These are phyloP conservation scores for Pseudogymnoascus sp. DNA, from an alignment of 2,329 filamentous ascomycete genomes.

Conservation along the genomic window DNA sequence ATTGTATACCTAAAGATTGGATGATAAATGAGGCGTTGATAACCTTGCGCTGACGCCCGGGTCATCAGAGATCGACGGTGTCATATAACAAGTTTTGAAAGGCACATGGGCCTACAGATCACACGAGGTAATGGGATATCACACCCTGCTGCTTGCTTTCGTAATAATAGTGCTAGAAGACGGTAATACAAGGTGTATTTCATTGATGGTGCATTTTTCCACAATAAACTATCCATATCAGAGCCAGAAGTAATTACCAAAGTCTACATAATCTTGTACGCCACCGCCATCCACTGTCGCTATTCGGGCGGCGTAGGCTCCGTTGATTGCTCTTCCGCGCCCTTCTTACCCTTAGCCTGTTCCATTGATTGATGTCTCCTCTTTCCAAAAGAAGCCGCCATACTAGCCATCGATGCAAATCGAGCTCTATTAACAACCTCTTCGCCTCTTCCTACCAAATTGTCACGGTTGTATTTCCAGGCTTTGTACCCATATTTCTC, in stretches of 20 bases:
- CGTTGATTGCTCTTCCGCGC: neutral
- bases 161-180: too few species aligned
- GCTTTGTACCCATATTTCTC: constrained; percentile 15
- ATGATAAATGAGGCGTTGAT: too few species aligned
- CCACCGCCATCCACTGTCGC: neutral
- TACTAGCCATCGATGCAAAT: constrained; percentile 10
- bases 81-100: neutral
- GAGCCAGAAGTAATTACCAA: neutral
- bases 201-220: too few species aligned
- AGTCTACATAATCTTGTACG: neutral
- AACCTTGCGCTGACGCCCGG: too few species aligned
- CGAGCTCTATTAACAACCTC: constrained; percentile 13
- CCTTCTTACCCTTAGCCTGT: neutral
- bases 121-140: too few species aligned
- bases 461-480: constrained; percentile 12
- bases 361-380: constrained; percentile 7
- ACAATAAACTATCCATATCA: too few species aligned
- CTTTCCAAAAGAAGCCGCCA: constrained; percentile 13
- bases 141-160: too few species aligned
- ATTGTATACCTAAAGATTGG: too few species aligned
- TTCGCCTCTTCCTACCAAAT: constrained; percentile 9
- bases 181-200: too few species aligned
- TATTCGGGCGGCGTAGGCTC: neutral
- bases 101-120: neutral
- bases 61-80: neutral